Conservation (phyloP, 805 yeast species). For the Wickerhamiella spandovensis region DNA sequence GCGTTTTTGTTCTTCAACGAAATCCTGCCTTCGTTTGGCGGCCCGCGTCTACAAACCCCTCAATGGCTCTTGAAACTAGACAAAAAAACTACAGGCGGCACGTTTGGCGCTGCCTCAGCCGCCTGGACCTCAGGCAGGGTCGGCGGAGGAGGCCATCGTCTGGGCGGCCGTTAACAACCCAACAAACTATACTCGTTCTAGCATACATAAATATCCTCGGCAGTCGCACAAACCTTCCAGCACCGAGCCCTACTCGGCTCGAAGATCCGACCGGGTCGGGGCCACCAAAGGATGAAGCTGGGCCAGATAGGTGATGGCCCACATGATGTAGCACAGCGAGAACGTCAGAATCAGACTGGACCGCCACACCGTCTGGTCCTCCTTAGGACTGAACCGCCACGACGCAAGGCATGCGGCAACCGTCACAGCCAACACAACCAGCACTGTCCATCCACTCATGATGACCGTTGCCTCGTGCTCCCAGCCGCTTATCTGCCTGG, state of each 20-base stretch:
- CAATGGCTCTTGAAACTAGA: conserved; percentile 4
- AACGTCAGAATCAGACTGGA: conserved; percentile 54
- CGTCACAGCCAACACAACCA: conserved; percentile 47
- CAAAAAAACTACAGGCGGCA: background rate
- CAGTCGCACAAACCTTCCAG: too few relatives aligned
- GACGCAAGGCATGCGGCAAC: conserved; percentile 47
- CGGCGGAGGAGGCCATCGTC: conserved; percentile 20
- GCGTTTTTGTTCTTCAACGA: conserved; percentile 21
- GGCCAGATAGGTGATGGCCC: conserved; percentile 81
- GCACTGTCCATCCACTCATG: conserved; percentile 55
- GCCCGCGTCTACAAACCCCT: conserved; percentile 13
- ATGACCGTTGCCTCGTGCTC: background rate
- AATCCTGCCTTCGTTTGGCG: conserved; percentile 21
- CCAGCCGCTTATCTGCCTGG: background rate
- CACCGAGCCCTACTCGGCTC: conserved; percentile 59
- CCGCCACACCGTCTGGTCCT: conserved; percentile 55
- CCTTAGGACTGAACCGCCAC: conserved; percentile 79
- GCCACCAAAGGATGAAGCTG: conserved; percentile 86
- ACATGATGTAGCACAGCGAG: conserved; percentile 72
- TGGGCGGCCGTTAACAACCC: conserved; percentile 1
- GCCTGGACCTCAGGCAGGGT: background rate
- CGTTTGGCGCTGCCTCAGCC: background rate
- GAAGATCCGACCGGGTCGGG: conserved; percentile 78
- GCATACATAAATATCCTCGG: background rate
- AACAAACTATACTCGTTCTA: background rate